A percentile compares a stretch with the other conserved stretches of the same genome.
These are phyloP conservation scores for Cruciata laevipes DNA, from an alignment of 257 asterid genomes.

Conservation along the genomic window DNA sequence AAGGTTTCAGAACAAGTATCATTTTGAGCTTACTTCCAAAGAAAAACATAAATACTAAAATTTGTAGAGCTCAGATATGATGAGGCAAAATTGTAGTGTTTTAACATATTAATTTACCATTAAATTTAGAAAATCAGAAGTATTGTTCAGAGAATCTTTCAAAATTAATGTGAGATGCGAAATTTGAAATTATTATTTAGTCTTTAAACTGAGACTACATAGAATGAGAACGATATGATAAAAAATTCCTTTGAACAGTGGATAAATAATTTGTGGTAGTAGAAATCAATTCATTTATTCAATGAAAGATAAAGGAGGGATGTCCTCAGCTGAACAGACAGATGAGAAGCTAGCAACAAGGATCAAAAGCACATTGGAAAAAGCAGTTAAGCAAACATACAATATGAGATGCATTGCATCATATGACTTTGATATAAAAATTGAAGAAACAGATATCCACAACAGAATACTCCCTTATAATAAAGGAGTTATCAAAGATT, in stretches of 20 bases:
- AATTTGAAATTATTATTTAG: not conserved
- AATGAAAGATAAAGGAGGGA: not conserved
- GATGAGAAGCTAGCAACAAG: no score
- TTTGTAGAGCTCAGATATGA: not conserved
- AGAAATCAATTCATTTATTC: not conserved
- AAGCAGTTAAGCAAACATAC: not conserved
- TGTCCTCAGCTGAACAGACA: no score
- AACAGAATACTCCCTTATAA: not conserved
- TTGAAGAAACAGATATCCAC: not conserved
- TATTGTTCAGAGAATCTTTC: no score
- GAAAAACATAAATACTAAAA: not conserved
- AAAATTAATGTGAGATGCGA: no score
- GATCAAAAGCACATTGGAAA: not conserved
- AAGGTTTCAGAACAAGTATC: not conserved
- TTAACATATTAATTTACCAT: no score
- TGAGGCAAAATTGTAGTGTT: not conserved
- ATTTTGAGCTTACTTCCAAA: not conserved
- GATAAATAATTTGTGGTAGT: no score
- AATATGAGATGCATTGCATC: not conserved
- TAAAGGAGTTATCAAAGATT: not conserved
- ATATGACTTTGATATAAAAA: not conserved
- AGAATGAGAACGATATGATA: no score
- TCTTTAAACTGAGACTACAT: not conserved
- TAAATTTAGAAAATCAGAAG: no score
- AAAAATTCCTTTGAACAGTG: no score